Evolutionary conservation across 1,284 basidiomycete genomes (phyloP).

Genomic region (Golubevia sp.): DNA sequence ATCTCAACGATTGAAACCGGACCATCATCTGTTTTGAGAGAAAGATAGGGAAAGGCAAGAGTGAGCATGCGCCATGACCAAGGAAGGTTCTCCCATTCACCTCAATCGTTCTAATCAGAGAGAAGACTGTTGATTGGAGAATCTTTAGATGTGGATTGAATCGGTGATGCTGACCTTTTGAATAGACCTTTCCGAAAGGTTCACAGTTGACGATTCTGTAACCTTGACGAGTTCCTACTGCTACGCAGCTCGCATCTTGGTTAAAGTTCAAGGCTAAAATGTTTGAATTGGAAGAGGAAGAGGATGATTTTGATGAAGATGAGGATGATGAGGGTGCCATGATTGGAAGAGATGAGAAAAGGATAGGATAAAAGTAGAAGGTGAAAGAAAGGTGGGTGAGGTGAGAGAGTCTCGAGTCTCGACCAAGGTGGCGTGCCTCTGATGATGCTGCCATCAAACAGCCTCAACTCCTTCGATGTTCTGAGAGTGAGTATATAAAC

Average conservation of each 20-base stretch:
- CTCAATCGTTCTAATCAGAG: not conserved
- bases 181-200: conserved; percentile 93
- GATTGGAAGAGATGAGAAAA: too few relatives aligned
- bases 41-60: not conserved
- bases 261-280: conserved; percentile 43
- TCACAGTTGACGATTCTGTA: conserved; percentile 98
- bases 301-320: too few relatives aligned
- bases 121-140: not conserved
- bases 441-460: too few relatives aligned
- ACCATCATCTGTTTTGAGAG: conserved; percentile 72
- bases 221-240: conserved; percentile 91
- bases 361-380: too few relatives aligned
- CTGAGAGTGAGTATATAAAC: too few relatives aligned
- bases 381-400: too few relatives aligned
- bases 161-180: conserved; percentile 72
- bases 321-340: too few relatives aligned
- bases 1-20: conserved; percentile 96
- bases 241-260: conserved; percentile 73
- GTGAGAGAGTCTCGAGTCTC: too few relatives aligned
- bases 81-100: not conserved
- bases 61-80: not conserved
- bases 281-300: too few relatives aligned
- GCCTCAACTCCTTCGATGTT: too few relatives aligned
- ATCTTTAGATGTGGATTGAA: conserved; percentile 24
- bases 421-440: too few relatives aligned